Evolutionary conservation across 139 green algal genomes (phyloP).

Genomic region (Microglena sp.): DNA sequence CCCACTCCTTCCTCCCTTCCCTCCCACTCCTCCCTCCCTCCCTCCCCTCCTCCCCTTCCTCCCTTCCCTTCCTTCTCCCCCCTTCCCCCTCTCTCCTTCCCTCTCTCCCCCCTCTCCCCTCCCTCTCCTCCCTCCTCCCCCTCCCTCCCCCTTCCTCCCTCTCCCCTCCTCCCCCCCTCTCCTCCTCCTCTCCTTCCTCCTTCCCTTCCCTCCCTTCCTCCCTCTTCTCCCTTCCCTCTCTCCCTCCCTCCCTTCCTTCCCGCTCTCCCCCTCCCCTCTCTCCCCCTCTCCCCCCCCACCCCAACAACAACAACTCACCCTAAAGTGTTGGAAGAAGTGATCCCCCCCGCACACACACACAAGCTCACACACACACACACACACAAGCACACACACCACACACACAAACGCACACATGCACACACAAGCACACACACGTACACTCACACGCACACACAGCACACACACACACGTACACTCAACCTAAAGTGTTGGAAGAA

Average conservation of each 20-base stretch:
- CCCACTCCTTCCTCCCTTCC: not conserved
- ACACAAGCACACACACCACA: too few species aligned
- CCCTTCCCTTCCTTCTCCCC: not conserved
- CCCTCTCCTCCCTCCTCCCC: not conserved
- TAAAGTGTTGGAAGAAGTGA: constrained; percentile 9
- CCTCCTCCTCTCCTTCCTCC: not conserved
- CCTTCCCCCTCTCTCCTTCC: not conserved
- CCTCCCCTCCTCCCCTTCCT: not conserved
- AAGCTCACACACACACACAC: too few species aligned
- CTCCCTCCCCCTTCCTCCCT: not conserved
- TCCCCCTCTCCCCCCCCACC: too few species aligned
- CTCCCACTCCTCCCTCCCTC: not conserved
- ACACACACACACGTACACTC: too few species aligned
- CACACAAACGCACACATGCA: too few species aligned
- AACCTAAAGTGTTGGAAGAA: too few species aligned
- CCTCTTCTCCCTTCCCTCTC: not conserved
- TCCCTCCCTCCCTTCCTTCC: not conserved
- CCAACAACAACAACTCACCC: not conserved
- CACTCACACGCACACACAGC: too few species aligned
- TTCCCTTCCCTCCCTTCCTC: not conserved
- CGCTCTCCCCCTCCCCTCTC: too few species aligned
- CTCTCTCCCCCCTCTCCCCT: not conserved
- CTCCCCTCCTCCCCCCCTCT: too few species aligned
- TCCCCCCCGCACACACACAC: too few species aligned
- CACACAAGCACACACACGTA: too few species aligned